Conservation (phyloP, 768 basidiomycete species). For the Neoboletus magnificus region DNA sequence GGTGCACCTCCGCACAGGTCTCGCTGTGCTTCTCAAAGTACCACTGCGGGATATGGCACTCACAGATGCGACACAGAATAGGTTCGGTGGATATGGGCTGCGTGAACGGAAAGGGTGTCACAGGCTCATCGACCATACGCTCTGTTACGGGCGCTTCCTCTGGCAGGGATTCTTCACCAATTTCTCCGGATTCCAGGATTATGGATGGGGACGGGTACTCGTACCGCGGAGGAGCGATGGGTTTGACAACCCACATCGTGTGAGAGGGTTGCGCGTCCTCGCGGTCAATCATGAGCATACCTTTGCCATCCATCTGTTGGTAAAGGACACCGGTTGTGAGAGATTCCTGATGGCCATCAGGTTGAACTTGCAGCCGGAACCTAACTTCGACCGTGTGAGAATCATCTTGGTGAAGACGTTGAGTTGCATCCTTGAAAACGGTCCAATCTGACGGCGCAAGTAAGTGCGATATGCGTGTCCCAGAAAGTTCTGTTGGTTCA, state of each 20-base stretch:
- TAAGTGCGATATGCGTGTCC: slow-evolving; percentile 76
- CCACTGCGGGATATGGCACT: slow-evolving; percentile 95
- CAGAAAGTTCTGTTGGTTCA: slow-evolving; percentile 75
- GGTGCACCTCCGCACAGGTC: slow-evolving; percentile 94
- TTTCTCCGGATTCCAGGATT: slow-evolving; percentile 47
- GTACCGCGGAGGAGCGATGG: slow-evolving; percentile 66
- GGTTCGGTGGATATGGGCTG: slow-evolving; percentile 76
- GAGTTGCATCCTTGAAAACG: slow-evolving; percentile 84
- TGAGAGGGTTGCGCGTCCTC: slow-evolving; percentile 85
- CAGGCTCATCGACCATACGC: slow-evolving; percentile 40
- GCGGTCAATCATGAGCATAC: slow-evolving; percentile 97
- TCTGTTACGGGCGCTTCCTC: slow-evolving; percentile 39
- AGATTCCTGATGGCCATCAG: slow-evolving; percentile 54
- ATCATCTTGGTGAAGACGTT: slow-evolving; percentile 83
- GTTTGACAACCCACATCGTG: slow-evolving; percentile 97
- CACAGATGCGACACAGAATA: slow-evolving; percentile 96
- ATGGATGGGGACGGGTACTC: slow-evolving; percentile 65
- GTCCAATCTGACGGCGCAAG: slow-evolving; percentile 76
- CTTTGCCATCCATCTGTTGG: slow-evolving; percentile 94
- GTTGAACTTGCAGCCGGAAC: slow-evolving; percentile 80
- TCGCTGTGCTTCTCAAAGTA: slow-evolving; percentile 99
- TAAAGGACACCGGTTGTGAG: slow-evolving; percentile 50
- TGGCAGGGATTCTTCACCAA: slow-evolving; percentile 35
- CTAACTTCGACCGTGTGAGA: slow-evolving; percentile 91
- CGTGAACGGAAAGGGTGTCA: slow-evolving; percentile 71